Evolutionary conservation across 257 asterid species (phyloP), one percentile per base, ranked within the genome.

Genomic region (Nicotiana benthamiana): DNA sequence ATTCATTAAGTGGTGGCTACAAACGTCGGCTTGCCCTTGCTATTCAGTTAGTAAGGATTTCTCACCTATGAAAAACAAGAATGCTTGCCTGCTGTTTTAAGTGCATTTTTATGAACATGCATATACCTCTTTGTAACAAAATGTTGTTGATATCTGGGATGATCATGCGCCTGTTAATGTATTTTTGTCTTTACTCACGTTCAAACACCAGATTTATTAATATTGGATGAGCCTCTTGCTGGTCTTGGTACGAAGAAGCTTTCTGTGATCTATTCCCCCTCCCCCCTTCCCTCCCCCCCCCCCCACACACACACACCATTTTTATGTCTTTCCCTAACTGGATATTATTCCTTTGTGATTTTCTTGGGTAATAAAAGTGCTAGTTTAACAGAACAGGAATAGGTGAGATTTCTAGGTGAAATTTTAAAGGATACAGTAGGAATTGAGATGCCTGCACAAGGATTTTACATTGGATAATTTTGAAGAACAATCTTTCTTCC

Each of bases 171-270:
- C 82, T 83, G 80, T 84, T 67, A 79, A 67, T 79, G 79, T 62
- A 22, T 78, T 57, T 67, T 86, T 65, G 34, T 57, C 78, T 70
- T 80, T 82, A 30, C 87, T 81, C 92, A 95, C 97, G 97, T 95
- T 79, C 95, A 92, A 87, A 90, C 90, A 88, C 98, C 99, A 32
- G 93, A 89, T 82, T 88, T 95, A 65, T 85, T 95, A 87, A 81
- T 92, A 88, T 84, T 93, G 90, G 98, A 93, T 66, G 98, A 95
- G 89, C 99, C 99, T 86, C 99, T 95, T 84, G 98, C 98, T 87
- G 99, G 99, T 81, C 94, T 95, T 87, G 98, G 99, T 95, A 95
- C 12, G 90, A 12, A 46, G 34, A 62, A 74, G 67, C 80, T 64
- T 64, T 20, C 51, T 20, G 20, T 80, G 82, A 75, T 82, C 80